A percentile compares a stretch with the other conserved stretches of the same genome.
phyloP scores from a whole-genome alignment of 2,329 filamentous ascomycete species.

The Hymenoscyphus linearis region DNA sequence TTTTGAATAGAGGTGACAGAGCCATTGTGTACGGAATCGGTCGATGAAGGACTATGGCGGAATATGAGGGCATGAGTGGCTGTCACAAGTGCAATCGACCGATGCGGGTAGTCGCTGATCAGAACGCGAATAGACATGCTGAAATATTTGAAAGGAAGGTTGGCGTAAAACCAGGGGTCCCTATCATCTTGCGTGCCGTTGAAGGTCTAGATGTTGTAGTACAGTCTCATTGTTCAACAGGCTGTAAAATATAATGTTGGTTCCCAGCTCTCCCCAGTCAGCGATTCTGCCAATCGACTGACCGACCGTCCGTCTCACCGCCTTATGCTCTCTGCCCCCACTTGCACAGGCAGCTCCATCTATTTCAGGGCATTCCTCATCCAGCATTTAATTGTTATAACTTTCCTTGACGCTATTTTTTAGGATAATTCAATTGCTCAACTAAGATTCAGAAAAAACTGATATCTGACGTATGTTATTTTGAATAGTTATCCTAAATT shows the following conservation, averaged over 20 bases:
- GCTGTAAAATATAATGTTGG: not conserved
- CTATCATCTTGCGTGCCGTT: not conserved
- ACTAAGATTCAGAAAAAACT: too few relatives aligned
- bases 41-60: constrained; percentile 65
- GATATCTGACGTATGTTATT: too few relatives aligned
- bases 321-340: not conserved
- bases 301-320: not conserved
- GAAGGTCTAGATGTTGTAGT: not conserved
- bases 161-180: not conserved
- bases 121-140: constrained; percentile 33
- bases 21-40: constrained; percentile 53
- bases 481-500: too few relatives aligned
- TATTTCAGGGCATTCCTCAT: not conserved
- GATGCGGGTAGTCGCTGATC: constrained; percentile 77
- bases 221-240: not conserved
- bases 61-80: constrained; percentile 77
- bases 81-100: constrained; percentile 81
- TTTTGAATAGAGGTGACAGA: constrained; percentile 50
- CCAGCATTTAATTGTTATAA: not conserved
- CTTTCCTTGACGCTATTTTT: too few relatives aligned
- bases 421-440: too few relatives aligned
- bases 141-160: not conserved
- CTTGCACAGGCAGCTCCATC: not conserved
- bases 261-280: too few relatives aligned
- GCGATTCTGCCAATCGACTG: too few relatives aligned